phyloP scores from a whole-genome alignment of 176 grass and related monocot genomes.

The Musa troglodytarum region DNA sequence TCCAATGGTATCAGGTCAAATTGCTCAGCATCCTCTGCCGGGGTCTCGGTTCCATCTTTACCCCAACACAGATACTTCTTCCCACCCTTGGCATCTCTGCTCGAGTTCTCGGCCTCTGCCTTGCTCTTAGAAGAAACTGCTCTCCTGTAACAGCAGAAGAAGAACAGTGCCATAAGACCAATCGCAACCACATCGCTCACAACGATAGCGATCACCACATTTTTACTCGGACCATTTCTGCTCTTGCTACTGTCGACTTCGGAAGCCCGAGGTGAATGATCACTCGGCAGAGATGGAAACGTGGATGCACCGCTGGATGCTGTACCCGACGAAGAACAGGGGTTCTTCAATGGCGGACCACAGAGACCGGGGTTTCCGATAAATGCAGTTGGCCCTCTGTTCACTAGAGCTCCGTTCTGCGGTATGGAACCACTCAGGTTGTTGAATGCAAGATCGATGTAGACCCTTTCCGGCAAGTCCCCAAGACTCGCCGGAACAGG shows the following conservation, averaged over 20 bases:
- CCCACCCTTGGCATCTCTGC: background rate
- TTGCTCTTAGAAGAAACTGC: background rate
- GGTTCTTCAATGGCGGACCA: slow-evolving; percentile 3
- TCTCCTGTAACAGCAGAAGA: slow-evolving; percentile 5
- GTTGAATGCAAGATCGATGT: slow-evolving; percentile 6
- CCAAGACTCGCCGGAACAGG: background rate
- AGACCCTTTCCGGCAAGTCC: slow-evolving; percentile 8
- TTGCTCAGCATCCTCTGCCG: background rate
- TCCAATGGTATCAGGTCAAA: background rate
- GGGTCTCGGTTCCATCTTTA: background rate
- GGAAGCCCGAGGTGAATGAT: background rate
- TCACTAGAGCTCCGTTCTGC: slow-evolving; percentile 6
- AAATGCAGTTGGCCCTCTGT: slow-evolving; percentile 7
- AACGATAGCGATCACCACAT: background rate
- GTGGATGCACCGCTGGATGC: background rate
- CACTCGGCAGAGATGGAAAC: background rate
- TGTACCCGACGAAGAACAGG: background rate
- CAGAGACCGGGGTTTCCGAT: slow-evolving; percentile 7
- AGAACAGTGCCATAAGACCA: background rate
- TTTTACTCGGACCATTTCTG: background rate
- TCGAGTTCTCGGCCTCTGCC: background rate
- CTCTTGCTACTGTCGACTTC: background rate
- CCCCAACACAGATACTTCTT: background rate
- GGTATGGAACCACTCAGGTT: slow-evolving; percentile 4
- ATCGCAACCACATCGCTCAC: background rate